phyloP scores from a whole-genome alignment of 2,329 filamentous ascomycete genomes.

The Ploettnerulaceae sp. region DNA sequence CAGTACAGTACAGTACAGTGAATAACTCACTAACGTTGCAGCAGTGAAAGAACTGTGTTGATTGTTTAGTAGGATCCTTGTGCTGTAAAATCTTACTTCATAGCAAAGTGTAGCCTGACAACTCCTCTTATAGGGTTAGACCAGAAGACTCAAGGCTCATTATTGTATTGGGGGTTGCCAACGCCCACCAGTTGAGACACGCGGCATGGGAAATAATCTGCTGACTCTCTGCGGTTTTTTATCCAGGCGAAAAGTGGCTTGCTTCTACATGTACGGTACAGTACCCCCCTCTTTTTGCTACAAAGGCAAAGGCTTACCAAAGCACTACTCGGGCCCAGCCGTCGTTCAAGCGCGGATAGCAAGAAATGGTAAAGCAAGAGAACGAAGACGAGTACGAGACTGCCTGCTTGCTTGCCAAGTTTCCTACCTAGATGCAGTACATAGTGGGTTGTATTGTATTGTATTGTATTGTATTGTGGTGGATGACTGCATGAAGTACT shows the following conservation, averaged over 20 bases:
- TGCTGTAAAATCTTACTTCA: no score
- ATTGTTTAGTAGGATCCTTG: no score
- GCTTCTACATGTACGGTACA: neutral
- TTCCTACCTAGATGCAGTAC: neutral
- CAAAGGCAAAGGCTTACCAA: neutral
- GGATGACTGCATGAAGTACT: no score
- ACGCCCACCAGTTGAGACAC: constrained; percentile 12
- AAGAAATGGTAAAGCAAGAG: neutral
- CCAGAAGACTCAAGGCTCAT: no score
- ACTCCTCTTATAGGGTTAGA: no score
- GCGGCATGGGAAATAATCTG: constrained; percentile 13
- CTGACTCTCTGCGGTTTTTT: constrained; percentile 18
- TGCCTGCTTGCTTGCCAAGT: no score
- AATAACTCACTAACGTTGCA: no score
- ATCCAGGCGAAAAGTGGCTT: constrained; percentile 12
- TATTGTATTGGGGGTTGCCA: no score
- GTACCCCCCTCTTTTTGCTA: neutral
- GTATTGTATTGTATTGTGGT: neutral
- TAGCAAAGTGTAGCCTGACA: no score
- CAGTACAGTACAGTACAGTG: neutral
- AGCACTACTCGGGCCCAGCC: constrained; percentile 1
- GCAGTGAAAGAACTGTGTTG: no score
- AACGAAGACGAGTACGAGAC: neutral
- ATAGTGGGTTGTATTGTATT: neutral
- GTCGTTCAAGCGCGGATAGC: neutral